Base-by-base conservation (phyloP, 2,329 filamentous ascomycete species). In the Blumeria graminis region DNA sequence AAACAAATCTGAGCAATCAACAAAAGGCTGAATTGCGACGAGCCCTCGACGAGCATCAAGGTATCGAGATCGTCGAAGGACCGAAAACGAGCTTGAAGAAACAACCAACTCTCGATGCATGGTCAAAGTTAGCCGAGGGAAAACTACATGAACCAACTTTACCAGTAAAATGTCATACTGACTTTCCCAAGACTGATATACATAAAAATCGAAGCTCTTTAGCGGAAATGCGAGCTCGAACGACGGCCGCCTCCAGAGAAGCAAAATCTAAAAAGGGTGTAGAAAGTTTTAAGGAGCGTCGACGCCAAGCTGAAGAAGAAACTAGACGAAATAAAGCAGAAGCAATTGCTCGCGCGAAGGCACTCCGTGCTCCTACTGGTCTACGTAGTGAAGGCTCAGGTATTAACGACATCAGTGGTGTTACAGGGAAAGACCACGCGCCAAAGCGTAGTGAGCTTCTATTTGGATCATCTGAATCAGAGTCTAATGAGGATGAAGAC, bases 1-100 rank as follows among this genome's bases (percentile, higher is more conserved):
- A 78, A 63, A 94, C 89, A 1, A 94, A 94, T 62, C 71, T 96
- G 61, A 85, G 77, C 11, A 77, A 78, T 38, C 81, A 84, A 57
- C 88, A 96, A 65, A 87, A 89, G 61, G 90, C 89, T 10, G 86
- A 94, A 68, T 72, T 96, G 38, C 70, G 80, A 55, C 75, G 78
- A 63, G 78, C 77, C 8, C 68, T 82, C 14, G 76, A 77, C 32
- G 76, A 81, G 57, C 75, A 77, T 5, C 72, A 75, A 48, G 77
- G 79, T 35, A 71, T 75, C 14, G 67, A 71, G 41, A 67, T 72
- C 14, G 69, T 74, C 9, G 68, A 77, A 10, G 70, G 75, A 58
- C 71, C 76, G 41, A 66, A 74, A 18, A 68, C 71, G 65, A 54
- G 66, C 64, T 22, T 65, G 6, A 77, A 77, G 67, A 78, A 73